phyloP scores from a whole-genome alignment of 805 yeast species.

The Isabelozyma gotoi region DNA sequence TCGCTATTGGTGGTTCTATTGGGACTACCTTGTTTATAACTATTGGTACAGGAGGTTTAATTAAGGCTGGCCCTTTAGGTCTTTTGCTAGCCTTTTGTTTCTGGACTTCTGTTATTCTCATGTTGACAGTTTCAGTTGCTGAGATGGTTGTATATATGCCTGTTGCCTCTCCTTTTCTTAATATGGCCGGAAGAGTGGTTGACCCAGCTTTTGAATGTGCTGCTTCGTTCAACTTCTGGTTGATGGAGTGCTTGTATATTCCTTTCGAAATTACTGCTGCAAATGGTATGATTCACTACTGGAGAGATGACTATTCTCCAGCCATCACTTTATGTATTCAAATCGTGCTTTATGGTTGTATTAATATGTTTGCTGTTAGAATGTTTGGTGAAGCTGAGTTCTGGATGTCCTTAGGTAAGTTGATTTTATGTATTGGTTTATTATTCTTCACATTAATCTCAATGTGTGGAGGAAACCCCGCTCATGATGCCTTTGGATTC shows the following conservation, averaged over 20 bases:
- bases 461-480: constrained; percentile 42
- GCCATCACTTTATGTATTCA: constrained; percentile 29
- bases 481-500: constrained; percentile 32
- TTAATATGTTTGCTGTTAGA: constrained; percentile 31
- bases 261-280: constrained; percentile 34
- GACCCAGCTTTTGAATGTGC: constrained; percentile 39
- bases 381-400: constrained; percentile 47
- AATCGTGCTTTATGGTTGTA: constrained; percentile 23
- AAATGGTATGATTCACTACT: constrained; percentile 26
- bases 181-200: constrained; percentile 33
- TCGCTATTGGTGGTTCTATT: constrained; percentile 34
- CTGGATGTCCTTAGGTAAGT: constrained; percentile 31
- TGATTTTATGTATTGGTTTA: constrained; percentile 30
- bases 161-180: constrained; percentile 34
- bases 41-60: constrained; percentile 18
- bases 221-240: constrained; percentile 29
- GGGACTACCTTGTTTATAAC: constrained; percentile 35
- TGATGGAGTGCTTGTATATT: constrained; percentile 32
- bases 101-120: constrained; percentile 34
- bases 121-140: constrained; percentile 36
- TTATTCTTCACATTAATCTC: constrained; percentile 31
- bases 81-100: constrained; percentile 30
- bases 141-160: constrained; percentile 39
- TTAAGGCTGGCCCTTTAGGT: constrained; percentile 33
- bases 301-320: constrained; percentile 33